Percentiles rank a stretch among this genome's conserved stretches.
These are phyloP conservation scores for Sanghuangporus weigelae DNA, from an alignment of 1,284 basidiomycete species.

Conservation along the genomic window DNA sequence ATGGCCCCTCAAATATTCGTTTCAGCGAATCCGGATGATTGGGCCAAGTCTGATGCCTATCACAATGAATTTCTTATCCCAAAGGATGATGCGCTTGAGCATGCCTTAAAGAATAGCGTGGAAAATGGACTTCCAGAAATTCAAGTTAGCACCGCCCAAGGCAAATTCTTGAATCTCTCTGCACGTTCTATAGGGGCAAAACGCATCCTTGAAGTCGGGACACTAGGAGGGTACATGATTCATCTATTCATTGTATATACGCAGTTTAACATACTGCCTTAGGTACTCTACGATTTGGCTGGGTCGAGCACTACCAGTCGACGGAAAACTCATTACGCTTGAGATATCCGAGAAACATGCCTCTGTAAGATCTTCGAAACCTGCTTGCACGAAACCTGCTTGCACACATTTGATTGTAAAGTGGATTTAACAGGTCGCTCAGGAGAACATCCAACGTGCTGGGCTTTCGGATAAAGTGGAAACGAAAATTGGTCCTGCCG, in stretches of 20 bases:
- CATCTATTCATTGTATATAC: conserved; percentile 8
- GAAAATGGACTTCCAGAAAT: conserved; percentile 46
- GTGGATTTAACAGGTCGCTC: conserved; percentile 22
- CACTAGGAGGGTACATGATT: conserved; percentile 50
- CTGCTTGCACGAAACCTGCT: not conserved
- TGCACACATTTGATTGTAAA: not conserved
- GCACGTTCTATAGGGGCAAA: conserved; percentile 45
- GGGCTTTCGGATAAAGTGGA: conserved; percentile 23
- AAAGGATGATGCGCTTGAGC: conserved; percentile 40
- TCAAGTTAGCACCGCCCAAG: conserved; percentile 50
- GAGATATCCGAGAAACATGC: conserved; percentile 47
- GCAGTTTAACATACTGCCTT: not conserved
- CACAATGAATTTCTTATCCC: conserved; percentile 51
- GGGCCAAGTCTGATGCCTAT: conserved; percentile 48
- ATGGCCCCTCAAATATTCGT: not conserved
- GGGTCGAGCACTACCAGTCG: conserved; percentile 48
- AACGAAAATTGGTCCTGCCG: conserved; percentile 25
- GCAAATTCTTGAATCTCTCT: conserved; percentile 49
- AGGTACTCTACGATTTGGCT: conserved; percentile 62
- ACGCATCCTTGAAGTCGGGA: conserved; percentile 54
- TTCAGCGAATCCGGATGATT: conserved; percentile 29
- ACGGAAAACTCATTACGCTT: conserved; percentile 44
- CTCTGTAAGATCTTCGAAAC: conserved; percentile 29
- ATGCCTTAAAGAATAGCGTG: conserved; percentile 36
- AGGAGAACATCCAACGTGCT: conserved; percentile 24